Evolutionary conservation across 108 stramenopile genomes (phyloP), one percentile per base, ranked within the genome.

Genomic region (Ochromonas danica): DNA sequence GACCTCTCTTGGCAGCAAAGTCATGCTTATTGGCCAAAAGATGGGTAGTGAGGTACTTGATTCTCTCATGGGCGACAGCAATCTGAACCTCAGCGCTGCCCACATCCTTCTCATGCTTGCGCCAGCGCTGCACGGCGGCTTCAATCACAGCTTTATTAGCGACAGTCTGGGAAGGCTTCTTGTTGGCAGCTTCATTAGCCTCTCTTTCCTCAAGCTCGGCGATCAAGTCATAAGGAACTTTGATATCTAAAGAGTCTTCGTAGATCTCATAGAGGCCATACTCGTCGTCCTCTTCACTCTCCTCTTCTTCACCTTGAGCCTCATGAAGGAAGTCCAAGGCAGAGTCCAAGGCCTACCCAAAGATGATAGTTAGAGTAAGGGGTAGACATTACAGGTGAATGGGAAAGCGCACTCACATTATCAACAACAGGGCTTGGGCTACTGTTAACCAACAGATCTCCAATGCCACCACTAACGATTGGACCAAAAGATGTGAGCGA

Each of bases 31-130:
- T 90, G 38, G 80, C 63, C 81, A 92, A 87, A 77, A 96, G 82
- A 87, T 97, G 96, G 74, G 89, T 85, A 38, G 96, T 96, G 31
- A 97, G 83, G 88, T 96, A 94, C 61, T 85, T 63, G 82, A 97
- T 96, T 67, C 94, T 91, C 83, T 96, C 94, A 43, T 95, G 96
- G 89, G 96, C 91, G 61, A 92, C 90, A 10, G 96, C 96, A 45
- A 97, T 90, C 85, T 96, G 95, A 80, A 86, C 93, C 84, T 94
- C 93, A 1, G 95, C 92, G 39, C 86, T 88, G 77, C 96, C 96
- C 10, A 90, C 90, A 81, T 97, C 96, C 27, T 85, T 91, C 27
- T 92, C 93, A 84, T 91, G 85, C 78, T 88, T 85, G 6, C 45
- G 6, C 45, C 45, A 51, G 6, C 22, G 6, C 6, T 6, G 14